Evolutionary conservation across 2,329 filamentous ascomycete species (phyloP).

Genomic region (Diaporthe batatas): DNA sequence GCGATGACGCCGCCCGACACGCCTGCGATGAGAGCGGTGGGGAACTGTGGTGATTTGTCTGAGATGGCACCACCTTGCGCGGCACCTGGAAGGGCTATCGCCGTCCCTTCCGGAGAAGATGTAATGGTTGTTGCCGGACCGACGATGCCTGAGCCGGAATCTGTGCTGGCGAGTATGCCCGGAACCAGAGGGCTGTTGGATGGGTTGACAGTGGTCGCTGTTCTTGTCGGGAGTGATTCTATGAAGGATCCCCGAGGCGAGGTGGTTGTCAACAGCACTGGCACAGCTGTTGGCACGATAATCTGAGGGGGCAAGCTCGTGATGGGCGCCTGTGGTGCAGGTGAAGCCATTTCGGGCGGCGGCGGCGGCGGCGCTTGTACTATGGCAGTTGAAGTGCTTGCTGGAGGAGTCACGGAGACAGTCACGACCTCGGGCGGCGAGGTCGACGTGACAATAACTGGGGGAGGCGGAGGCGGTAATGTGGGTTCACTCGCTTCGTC

Average conservation of each 20-base stretch:
- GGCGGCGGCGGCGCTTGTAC: neutral
- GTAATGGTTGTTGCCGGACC: neutral
- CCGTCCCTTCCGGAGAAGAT: neutral
- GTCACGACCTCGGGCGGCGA: neutral
- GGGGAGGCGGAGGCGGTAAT: neutral
- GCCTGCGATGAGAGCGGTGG: neutral
- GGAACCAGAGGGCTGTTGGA: constrained; percentile 1
- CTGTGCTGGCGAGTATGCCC: constrained; percentile 3
- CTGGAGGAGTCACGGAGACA: neutral
- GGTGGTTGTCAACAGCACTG: neutral
- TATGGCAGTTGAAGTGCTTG: neutral
- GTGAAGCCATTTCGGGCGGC: neutral
- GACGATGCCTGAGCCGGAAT: neutral
- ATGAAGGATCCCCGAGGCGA: constrained; percentile 7
- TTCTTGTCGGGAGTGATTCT: constrained; percentile 7
- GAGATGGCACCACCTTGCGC: neutral
- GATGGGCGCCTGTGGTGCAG: neutral
- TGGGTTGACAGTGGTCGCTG: neutral
- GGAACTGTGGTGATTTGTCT: neutral
- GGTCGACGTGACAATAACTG: neutral
- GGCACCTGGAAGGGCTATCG: neutral
- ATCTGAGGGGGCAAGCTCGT: neutral
- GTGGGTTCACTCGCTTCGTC: neutral
- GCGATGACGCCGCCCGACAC: neutral
- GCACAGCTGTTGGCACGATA: neutral